These are phyloP conservation scores for Cardamine resedifolia DNA, from an alignment of 345 rosid species.

Conservation along the genomic window DNA sequence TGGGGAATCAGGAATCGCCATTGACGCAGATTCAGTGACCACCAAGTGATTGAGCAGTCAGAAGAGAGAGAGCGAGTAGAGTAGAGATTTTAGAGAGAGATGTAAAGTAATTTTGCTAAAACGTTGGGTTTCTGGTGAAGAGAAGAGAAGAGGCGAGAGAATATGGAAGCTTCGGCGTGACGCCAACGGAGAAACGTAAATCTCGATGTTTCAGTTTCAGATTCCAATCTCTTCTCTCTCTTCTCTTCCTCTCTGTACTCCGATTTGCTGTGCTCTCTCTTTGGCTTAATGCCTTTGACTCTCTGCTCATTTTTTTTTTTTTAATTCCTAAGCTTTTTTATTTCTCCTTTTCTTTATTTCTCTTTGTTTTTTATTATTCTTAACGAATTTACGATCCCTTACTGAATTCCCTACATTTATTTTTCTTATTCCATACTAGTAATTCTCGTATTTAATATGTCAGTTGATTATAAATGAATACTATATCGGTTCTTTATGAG, in stretches of 20 bases:
- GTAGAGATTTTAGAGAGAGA: neutral
- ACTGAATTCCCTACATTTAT: neutral
- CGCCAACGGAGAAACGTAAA: constrained; percentile 43
- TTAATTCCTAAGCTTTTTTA: constrained; percentile 1
- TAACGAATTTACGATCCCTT: neutral
- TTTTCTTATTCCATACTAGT: neutral
- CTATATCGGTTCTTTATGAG: neutral
- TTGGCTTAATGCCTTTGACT: constrained; percentile 36
- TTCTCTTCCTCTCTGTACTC: constrained; percentile 27
- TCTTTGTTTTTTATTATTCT: neutral
- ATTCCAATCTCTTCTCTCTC: constrained; percentile 32
- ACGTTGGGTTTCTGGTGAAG: constrained; percentile 28
- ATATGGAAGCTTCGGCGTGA: constrained; percentile 38
- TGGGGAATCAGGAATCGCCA: constrained; percentile 39
- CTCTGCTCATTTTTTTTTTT: constrained; percentile 16
- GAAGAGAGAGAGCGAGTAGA: constrained; percentile 8
- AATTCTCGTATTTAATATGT: constrained; percentile 23
- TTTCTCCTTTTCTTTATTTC: constrained; percentile 28
- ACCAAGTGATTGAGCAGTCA: constrained; percentile 21
- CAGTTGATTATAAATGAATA: neutral
- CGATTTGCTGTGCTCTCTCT: constrained; percentile 34
- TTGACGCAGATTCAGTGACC: constrained; percentile 33
- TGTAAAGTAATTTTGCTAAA: neutral
- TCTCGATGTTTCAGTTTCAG: constrained; percentile 43
- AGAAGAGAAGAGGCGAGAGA: no score